phyloP scores from a whole-genome alignment of 305 asterid genomes.

The Caryopteris hybrid region DNA sequence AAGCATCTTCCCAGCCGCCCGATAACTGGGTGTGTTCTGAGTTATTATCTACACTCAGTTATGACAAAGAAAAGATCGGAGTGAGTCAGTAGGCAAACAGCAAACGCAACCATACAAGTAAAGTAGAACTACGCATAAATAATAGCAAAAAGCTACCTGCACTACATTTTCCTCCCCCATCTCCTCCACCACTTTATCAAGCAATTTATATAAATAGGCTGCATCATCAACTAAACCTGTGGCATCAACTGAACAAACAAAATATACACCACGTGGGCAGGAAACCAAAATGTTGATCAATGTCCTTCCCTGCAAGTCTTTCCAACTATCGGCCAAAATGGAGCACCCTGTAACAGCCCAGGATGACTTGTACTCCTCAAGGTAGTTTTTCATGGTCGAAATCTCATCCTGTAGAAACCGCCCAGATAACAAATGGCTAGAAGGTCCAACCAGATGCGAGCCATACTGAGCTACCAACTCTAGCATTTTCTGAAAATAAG shows the following conservation, averaged over 20 bases:
- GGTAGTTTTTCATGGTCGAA: constrained; percentile 54
- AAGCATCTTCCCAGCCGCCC: constrained; percentile 95
- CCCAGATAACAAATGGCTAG: constrained; percentile 66
- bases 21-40: constrained; percentile 69
- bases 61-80: neutral
- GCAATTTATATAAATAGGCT: constrained; percentile 56
- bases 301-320: constrained; percentile 60
- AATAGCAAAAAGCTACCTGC: constrained; percentile 50
- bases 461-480: constrained; percentile 80
- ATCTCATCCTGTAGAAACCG: constrained; percentile 76
- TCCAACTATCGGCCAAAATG: constrained; percentile 86
- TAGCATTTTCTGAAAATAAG: constrained; percentile 81
- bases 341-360: constrained; percentile 96
- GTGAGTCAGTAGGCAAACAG: constrained; percentile 21
- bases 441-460: constrained; percentile 58
- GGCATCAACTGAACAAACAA: constrained; percentile 84
- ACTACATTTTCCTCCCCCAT: constrained; percentile 93
- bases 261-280: constrained; percentile 88
- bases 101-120: constrained; percentile 9
- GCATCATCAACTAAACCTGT: constrained; percentile 67
- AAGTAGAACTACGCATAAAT: neutral
- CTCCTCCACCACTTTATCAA: constrained; percentile 84
- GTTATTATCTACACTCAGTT: constrained; percentile 68
- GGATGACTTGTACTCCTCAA: constrained; percentile 74
- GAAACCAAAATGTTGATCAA: constrained; percentile 77